Conservation (phyloP, 2,329 filamentous ascomycete genomes). For the Fusarium pseudoanthophilum region DNA sequence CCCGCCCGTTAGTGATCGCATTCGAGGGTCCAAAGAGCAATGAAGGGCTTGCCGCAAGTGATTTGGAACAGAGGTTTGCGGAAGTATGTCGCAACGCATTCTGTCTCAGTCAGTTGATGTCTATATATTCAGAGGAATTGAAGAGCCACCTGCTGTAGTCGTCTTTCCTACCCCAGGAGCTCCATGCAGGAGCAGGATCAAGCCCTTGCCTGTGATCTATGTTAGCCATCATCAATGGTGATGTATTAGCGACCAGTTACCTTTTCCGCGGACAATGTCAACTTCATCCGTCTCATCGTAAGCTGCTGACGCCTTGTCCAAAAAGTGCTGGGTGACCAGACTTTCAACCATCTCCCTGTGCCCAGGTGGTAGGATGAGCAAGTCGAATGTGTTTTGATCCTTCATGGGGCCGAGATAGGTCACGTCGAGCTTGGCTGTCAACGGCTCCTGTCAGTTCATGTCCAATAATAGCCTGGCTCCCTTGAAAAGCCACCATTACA, state of each 20-base stretch:
- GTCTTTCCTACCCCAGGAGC: slow-evolving; percentile 23
- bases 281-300: neutral
- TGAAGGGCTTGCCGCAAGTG: neutral
- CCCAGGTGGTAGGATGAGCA: fast-evolving
- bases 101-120: neutral
- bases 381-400: neutral
- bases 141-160: neutral
- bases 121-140: no score
- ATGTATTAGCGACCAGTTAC: neutral
- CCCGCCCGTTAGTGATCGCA: fast-evolving
- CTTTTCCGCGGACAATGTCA: neutral
- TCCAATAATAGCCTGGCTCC: fast-evolving
- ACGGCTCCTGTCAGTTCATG: fast-evolving
- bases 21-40: no score
- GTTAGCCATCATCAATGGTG: fast-evolving
- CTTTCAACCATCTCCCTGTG: neutral
- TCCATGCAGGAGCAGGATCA: slow-evolving; percentile 13
- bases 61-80: slow-evolving; percentile 8
- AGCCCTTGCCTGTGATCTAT: neutral
- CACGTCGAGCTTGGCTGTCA: neutral
- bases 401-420: neutral
- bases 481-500: fast-evolving
- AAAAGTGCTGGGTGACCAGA: neutral
- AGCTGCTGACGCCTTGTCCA: neutral
- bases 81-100: slow-evolving; percentile 20